A percentile compares a stretch with the other conserved stretches of the same genome.
Evolutionary conservation across 139 green algal species (phyloP).

Genomic region (Volvox africanus): DNA sequence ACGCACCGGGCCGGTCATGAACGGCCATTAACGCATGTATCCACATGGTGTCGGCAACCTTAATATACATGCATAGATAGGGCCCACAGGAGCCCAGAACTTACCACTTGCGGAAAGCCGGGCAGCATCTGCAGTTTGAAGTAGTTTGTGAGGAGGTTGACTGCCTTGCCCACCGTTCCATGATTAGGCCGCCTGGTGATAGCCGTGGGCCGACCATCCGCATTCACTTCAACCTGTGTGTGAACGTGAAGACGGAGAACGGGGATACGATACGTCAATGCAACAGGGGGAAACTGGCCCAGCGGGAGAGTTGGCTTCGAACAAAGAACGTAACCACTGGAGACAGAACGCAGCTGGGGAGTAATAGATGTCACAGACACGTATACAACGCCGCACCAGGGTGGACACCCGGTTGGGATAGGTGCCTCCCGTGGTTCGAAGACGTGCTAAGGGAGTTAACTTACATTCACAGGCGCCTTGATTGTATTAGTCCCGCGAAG

Average conservation of each 20-base stretch:
- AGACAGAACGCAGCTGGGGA: neutral
- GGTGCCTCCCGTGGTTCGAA: neutral
- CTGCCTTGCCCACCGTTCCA: neutral
- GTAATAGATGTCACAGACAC: neutral
- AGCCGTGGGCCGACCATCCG: slow-evolving; percentile 10
- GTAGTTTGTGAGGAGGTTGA: slow-evolving; percentile 34
- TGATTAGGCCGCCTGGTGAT: slow-evolving; percentile 1
- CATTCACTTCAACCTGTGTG: neutral
- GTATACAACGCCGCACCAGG: neutral
- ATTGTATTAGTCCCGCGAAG: neutral
- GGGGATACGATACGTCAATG: neutral
- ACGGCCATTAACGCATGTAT: no score
- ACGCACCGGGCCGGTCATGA: neutral
- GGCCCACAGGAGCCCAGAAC: neutral
- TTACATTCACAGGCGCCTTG: neutral
- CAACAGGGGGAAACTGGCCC: neutral
- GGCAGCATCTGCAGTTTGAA: neutral
- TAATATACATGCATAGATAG: no score
- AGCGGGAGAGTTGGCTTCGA: neutral
- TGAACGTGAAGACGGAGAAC: neutral
- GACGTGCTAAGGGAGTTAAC: neutral
- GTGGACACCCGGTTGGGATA: neutral
- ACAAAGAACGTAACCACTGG: neutral
- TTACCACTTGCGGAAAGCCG: neutral
- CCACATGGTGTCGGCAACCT: no score